Evolutionary conservation across 805 yeast species (phyloP), one percentile per base, ranked within the genome.

Genomic region (Saturnispora serradocipensis): DNA sequence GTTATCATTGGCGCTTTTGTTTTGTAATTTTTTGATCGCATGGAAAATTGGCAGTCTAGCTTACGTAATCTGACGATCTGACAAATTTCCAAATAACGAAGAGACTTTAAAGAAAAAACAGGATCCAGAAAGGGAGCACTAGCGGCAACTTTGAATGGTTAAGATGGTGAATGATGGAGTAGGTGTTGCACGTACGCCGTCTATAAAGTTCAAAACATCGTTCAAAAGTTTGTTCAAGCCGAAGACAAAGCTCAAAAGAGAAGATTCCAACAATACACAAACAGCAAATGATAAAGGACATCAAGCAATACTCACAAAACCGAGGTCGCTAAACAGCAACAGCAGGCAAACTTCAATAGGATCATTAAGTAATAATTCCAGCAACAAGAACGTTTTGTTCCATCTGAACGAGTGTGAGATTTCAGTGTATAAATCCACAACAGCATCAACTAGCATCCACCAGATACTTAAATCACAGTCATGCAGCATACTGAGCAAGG

Each of bases 401-500:
- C 20, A 44, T 24, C 16, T 50, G 3, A 43, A 36, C 10, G 56
- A 56, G 34, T 46, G 53, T 3, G 56, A 56, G 48, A 50, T 56
- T 24, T 38, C 56, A n/a, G 52, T 53, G 10, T 56, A 53, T 18
- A 55, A 55, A 35, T 10, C 45, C 5, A 27, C 45, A 11, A 27
- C 18, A 20, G 32, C 39, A 10, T n/a, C 49, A 27, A 25, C 34
- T 5, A 22, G 15, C 9, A n/a, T 28, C 38, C 18, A 48, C n/a
- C 13, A 44, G 5, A 48, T 53, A 5, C 25, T 53, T 2, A 45
- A 35, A 45, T 20, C 39, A 6, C 44, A 45, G 10, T 38, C 51
- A 16, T 45, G 55, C 1, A 53, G 54, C 40, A n/a, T 80, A n/a
- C 59, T 83, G 28, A 81, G 84, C 1, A 80, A 78, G 53, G 89